phyloP scores from a whole-genome alignment of 164 flowering plant genomes.

The Hamamelis virginiana region DNA sequence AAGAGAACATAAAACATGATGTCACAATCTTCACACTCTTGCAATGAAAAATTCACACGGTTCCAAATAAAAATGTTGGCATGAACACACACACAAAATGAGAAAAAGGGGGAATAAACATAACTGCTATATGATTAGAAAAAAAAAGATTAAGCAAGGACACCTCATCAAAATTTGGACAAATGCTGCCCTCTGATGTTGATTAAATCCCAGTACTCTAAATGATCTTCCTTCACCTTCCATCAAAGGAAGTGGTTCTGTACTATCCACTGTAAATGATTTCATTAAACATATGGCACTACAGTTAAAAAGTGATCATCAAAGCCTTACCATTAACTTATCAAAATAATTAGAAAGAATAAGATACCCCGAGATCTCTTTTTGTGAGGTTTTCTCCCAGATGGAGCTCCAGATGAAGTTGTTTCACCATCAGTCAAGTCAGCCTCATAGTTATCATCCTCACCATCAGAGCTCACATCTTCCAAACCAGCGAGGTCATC shows the following conservation, averaged over 20 bases:
- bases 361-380: conserved; percentile 68
- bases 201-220: conserved; percentile 87
- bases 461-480: conserved; percentile 90
- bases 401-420: conserved; percentile 36
- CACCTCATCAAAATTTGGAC: conserved; percentile 96
- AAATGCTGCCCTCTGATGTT: conserved; percentile 85
- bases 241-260: conserved; percentile 79
- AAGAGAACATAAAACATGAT: not conserved
- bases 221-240: conserved; percentile 97
- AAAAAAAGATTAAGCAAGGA: not conserved
- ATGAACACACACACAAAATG: not conserved
- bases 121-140: not conserved
- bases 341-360: not conserved
- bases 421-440: conserved; percentile 72
- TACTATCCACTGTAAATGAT: conserved; percentile 46
- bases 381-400: conserved; percentile 51
- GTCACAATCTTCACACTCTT: not conserved
- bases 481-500: conserved; percentile 97
- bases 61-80: not conserved
- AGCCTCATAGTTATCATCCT: conserved; percentile 86
- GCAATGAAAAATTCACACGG: no score
- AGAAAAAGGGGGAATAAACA: not conserved
- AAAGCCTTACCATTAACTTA: not conserved
- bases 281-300: conserved; percentile 3
- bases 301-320: not conserved